Percentiles rank a stretch among this genome's conserved stretches.
Conservation (phyloP, 2,329 filamentous ascomycete genomes). For the Venturia effusa region DNA sequence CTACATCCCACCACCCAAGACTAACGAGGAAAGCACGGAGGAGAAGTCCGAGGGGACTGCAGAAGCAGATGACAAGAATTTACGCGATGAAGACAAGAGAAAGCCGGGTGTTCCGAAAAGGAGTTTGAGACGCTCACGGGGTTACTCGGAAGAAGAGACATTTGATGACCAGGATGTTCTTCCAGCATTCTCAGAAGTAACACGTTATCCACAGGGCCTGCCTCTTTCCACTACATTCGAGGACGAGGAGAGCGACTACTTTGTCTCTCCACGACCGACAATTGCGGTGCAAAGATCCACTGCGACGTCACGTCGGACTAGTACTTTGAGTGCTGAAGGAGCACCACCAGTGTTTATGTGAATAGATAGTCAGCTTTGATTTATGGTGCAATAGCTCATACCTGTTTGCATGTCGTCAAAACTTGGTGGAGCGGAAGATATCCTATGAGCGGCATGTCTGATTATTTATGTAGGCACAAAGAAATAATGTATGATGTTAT, state of each 20-base stretch:
- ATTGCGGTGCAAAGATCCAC: neutral
- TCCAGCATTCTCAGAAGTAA: neutral
- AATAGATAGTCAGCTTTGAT: neutral
- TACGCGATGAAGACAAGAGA: neutral
- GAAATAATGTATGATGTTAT: neutral
- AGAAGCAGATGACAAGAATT: neutral
- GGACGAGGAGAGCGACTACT: neutral
- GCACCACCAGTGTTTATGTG: neutral
- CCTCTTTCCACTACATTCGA: neutral
- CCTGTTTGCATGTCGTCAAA: neutral
- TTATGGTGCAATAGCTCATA: neutral
- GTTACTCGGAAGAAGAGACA: neutral
- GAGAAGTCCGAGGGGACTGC: neutral
- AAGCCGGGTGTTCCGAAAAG: neutral
- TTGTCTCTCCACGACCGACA: neutral
- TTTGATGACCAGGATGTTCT: neutral
- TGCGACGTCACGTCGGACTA: neutral
- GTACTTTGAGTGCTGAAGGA: neutral
- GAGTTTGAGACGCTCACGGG: neutral
- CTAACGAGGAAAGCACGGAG: neutral
- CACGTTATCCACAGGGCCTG: neutral
- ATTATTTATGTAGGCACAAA: neutral
- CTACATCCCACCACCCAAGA: conserved; percentile 17
- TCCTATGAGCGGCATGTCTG: neutral
- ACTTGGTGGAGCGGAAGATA: neutral